A percentile compares a stretch with the other conserved stretches of the same genome.
These are phyloP conservation scores for Oryza coarctata DNA, from an alignment of 176 grass and related monocot species.

Conservation along the genomic window DNA sequence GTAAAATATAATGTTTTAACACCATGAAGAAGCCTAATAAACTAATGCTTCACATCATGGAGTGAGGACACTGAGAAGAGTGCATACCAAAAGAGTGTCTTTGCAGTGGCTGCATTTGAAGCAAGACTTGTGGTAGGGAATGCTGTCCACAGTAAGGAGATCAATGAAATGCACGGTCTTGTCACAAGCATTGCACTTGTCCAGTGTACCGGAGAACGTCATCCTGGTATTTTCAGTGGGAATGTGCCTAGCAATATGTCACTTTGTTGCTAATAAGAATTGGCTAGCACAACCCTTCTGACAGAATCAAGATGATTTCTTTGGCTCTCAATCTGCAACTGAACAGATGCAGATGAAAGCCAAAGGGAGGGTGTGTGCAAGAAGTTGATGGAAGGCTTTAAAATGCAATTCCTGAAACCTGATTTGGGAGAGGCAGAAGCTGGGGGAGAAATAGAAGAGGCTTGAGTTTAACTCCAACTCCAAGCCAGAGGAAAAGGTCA, in stretches of 20 bases:
- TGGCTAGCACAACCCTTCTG: slow-evolving; percentile 23
- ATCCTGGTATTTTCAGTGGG: slow-evolving; percentile 40
- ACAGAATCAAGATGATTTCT: slow-evolving; percentile 5
- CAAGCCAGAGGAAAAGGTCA: slow-evolving; percentile 25
- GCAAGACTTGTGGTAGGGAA: slow-evolving; percentile 76
- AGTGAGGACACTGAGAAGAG: slow-evolving; percentile 3
- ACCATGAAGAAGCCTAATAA: slow-evolving; percentile 7
- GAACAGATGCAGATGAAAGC: slow-evolving; percentile 34
- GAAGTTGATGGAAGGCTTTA: slow-evolving; percentile 29
- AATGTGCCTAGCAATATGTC: slow-evolving; percentile 17
- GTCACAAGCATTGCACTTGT: slow-evolving; percentile 75
- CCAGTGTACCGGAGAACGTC: slow-evolving; percentile 69
- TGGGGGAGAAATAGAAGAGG: slow-evolving; percentile 14
- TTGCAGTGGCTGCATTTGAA: slow-evolving; percentile 92
- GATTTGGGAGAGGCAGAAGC: slow-evolving; percentile 8
- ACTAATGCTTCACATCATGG: background rate
- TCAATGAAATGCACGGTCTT: slow-evolving; percentile 78
- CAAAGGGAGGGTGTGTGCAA: slow-evolving; percentile 27
- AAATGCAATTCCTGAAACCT: slow-evolving; percentile 26
- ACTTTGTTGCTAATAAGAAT: slow-evolving; percentile 12
- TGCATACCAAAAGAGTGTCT: slow-evolving; percentile 56
- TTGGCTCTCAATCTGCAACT: slow-evolving; percentile 36
- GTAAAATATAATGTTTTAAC: background rate
- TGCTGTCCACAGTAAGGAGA: slow-evolving; percentile 50
- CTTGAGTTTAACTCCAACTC: slow-evolving; percentile 3